Evolutionary conservation across 225 moss, liverwort and hornwort species (phyloP).

Genomic region (Sphagnum tenellum): DNA sequence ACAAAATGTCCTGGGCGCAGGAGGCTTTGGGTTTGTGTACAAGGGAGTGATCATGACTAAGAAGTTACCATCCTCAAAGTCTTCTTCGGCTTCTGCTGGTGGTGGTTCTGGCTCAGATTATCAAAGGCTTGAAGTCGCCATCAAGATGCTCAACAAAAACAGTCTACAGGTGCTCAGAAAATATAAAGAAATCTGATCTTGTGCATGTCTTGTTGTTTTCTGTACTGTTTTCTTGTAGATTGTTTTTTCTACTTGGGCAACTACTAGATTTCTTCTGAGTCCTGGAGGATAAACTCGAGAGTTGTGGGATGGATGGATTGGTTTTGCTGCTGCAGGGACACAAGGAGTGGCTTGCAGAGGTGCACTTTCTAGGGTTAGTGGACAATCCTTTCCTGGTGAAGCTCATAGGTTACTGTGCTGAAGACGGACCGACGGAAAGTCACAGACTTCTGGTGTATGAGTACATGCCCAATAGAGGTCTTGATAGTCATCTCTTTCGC

Average conservation of each 20-base stretch:
- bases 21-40: constrained; percentile 46
- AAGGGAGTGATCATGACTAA: constrained; percentile 28
- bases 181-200: too few species aligned
- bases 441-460: constrained; percentile 53
- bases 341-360: constrained; percentile 54
- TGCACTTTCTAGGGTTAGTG: constrained; percentile 40
- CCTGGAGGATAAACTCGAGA: too few species aligned
- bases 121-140: too few species aligned
- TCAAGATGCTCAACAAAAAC: too few species aligned
- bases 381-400: constrained; percentile 41
- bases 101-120: too few species aligned
- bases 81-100: too few species aligned
- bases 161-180: too few species aligned
- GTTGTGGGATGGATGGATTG: too few species aligned
- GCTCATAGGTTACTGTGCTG: constrained; percentile 54
- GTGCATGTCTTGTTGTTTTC: too few species aligned
- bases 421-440: constrained; percentile 45
- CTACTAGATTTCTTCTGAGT: too few species aligned
- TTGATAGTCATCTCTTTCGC: constrained; percentile 44
- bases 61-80: constrained; percentile 7
- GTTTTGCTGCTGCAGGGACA: constrained; percentile 22
- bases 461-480: constrained; percentile 37
- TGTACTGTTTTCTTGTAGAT: too few species aligned
- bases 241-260: too few species aligned
- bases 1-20: constrained; percentile 33